Evolutionary conservation across 768 basidiomycete genomes (phyloP).

Genomic region (Amanita rimosa): DNA sequence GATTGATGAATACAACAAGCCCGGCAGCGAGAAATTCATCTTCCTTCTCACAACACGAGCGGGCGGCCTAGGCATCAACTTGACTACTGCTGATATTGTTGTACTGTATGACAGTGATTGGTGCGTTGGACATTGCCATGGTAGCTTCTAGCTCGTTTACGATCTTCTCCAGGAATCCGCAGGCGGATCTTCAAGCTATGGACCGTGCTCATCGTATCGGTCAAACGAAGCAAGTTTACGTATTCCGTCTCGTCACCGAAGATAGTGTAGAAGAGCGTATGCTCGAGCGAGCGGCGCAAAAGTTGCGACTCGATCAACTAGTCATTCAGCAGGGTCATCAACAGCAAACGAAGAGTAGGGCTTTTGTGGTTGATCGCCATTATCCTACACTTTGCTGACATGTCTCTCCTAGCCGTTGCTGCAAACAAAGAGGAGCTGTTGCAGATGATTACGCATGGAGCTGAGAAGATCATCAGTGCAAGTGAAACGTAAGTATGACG

Average conservation of each 20-base stretch:
- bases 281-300: constrained; percentile 91
- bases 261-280: constrained; percentile 94
- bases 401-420: constrained; percentile 41
- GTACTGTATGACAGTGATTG: constrained; percentile 96
- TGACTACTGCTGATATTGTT: constrained; percentile 91
- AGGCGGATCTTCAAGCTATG: constrained; percentile 98
- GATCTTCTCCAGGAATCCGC: constrained; percentile 70
- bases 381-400: constrained; percentile 2
- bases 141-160: neutral
- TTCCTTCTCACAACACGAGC: constrained; percentile 95
- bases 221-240: constrained; percentile 95
- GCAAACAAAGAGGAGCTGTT: constrained; percentile 92
- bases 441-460: constrained; percentile 98
- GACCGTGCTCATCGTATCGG: constrained; percentile 95
- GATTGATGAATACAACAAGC: constrained; percentile 97
- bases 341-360: constrained; percentile 64
- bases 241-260: constrained; percentile 94
- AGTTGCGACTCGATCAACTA: constrained; percentile 87
- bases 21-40: constrained; percentile 89
- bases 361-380: neutral
- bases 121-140: constrained; percentile 26
- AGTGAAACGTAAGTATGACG: constrained; percentile 46
- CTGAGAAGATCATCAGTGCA: constrained; percentile 90
- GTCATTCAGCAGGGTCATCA: constrained; percentile 94
- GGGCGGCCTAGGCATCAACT: constrained; percentile 93